Base-by-base conservation (phyloP, 306 rosid genomes). In the Hylodesmum podocarpum region DNA sequence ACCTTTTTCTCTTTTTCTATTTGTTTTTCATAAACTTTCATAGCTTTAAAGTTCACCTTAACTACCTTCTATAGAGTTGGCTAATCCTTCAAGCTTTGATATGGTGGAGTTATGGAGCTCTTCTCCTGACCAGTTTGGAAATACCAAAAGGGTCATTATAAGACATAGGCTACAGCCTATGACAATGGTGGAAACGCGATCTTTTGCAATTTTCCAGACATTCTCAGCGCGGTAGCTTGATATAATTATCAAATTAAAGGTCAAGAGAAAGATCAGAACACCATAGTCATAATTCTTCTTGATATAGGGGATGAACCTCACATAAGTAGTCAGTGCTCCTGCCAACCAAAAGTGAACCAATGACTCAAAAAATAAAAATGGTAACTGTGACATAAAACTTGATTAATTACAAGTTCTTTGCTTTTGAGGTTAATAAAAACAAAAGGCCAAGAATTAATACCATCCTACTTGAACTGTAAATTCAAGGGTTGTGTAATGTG, bases 71-170 rank as follows among this genome's bases (percentile, higher is more conserved):
- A 94, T 88, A 49, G 95, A 88, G 61, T 80, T 84, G 70, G 97
- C 97, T 27, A 94, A 86, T 70, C 93, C 89, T 89, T 94, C 96
- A 6, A 92, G 88, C 87, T 89, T 94, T 68, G 80, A 82, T 2
- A 84, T 91, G 21, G 91, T 90, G 69, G 84, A 81, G 51, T 83
- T 83, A 49, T 92, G 96, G n/a, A 94, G 97, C 57, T 90, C 89
- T 84, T 94, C 93, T 4, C 98, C 98, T 7, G 98, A 92, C 97
- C 97, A 94, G 46, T 90, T 92, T 64, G 98, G 98, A 82, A 90
- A 92, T 39, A 92, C 69, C 37, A 94, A 36, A 14, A 92, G 75
- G 76, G 86, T 90, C 92, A 92, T 90, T 5, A 92, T 13, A 15
- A 94, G 92, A 72, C 98, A 94, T 13, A 92, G 67, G 12, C 77